These are phyloP conservation scores for Hanseniaspora thailandica DNA, from an alignment of 805 yeast genomes.

Conservation along the genomic window DNA sequence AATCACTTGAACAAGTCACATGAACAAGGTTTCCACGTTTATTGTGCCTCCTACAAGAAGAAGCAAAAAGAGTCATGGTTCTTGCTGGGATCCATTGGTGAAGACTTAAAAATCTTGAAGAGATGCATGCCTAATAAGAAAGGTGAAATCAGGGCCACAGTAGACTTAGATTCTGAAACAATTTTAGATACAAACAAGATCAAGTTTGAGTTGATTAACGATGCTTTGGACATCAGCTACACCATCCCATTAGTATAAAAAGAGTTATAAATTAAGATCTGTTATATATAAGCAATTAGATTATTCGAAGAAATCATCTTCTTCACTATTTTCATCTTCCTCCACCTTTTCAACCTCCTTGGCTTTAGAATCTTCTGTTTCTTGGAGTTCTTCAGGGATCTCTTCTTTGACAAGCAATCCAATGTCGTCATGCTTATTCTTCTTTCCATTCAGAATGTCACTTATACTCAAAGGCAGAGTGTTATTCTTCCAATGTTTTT, in stretches of 20 bases:
- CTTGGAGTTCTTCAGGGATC: conserved; percentile 16
- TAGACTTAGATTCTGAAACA: conserved; percentile 41
- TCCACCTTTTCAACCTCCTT: conserved; percentile 17
- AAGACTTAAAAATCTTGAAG: conserved; percentile 53
- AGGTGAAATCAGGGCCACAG: conserved; percentile 30
- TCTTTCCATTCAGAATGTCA: conserved; percentile 32
- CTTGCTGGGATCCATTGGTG: conserved; percentile 42
- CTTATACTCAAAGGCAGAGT: conserved; percentile 48
- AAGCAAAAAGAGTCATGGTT: conserved; percentile 92
- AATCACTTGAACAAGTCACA: conserved; percentile 39
- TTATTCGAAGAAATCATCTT: conserved; percentile 38
- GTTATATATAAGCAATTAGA: no score
- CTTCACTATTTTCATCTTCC: conserved; percentile 25
- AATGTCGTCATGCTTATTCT: conserved; percentile 21
- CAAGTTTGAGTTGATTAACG: conserved; percentile 45
- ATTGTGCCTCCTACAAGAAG: conserved; percentile 76
- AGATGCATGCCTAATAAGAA: conserved; percentile 54
- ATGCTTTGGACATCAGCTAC: conserved; percentile 51
- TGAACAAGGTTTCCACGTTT: conserved; percentile 52
- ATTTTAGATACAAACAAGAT: conserved; percentile 22
- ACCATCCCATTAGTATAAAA: conserved; percentile 19
- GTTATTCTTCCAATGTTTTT: conserved; percentile 40
- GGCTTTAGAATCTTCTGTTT: conserved; percentile 21
- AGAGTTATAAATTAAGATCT: background rate
- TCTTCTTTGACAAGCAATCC: conserved; percentile 19